Evolutionary conservation across 177 flowering plant species (phyloP), one percentile per base, ranked within the genome.

Genomic region (Vitis hybrid): DNA sequence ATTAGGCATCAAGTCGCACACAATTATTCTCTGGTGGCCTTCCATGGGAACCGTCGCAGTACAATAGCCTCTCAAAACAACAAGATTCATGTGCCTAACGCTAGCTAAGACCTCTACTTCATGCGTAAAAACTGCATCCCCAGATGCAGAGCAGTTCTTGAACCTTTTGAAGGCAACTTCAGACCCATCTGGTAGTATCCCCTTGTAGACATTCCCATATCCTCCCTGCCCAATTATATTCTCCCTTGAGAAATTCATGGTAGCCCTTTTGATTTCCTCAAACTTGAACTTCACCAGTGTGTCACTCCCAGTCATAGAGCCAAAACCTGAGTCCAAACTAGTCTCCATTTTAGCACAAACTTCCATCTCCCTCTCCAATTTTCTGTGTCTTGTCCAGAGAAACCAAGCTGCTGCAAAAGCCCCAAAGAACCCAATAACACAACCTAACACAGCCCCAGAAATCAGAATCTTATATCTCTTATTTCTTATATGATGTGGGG

Each of bases 141-240:
- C 75, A 5, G 56, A 14, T 11, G 68, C 61, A 49, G 73, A 60
- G 26, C 78, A 71, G 67, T 78, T 75, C 65, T 74, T 78, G 60
- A 78, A 75, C 78, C 78, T 75, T 33, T 78, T 75, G 57, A 78
- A 21, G 14, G 81, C 81, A 51, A 72, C 81, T 65, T 75, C 73
- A 18, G 75, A 56, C 11, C 68, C 81, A 19, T 75, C 71, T 26
- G 56, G 16, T 11, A 78, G 58, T 1, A 56, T 18, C 13, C 81
- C 81, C n/a, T 59, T 74, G 56, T 75, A 78, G 1, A 78, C 78
- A 72, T 78, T 78, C 7, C 81, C 81, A 69, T 68, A 78, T 1
- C 73, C 78, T 18, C 81, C 81, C 39, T 29, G 71, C 5, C 78
- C 81, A 65, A 78, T 75, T 29, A 78, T 52, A 56, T 72, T 71